Base-by-base conservation (phyloP, 164 flowering plant species). In the Vitis rupestris region DNA sequence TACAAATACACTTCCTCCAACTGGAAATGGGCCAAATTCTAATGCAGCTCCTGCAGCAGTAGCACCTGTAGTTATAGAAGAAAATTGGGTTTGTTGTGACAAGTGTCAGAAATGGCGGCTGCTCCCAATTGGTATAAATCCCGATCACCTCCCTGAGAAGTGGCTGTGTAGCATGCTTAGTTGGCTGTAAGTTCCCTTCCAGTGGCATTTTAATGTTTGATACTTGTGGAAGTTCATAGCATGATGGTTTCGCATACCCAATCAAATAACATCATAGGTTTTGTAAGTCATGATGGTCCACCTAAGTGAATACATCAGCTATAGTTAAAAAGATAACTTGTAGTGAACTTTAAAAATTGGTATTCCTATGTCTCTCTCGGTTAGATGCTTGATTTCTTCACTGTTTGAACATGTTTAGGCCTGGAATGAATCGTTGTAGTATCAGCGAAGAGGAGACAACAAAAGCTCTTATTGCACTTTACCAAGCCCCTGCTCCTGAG, bases 151-250 rank as follows among this genome's bases (percentile, higher is more conserved):
- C 55, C 95, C 97, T 52, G 85, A 92, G 73, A 90, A 90, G 86
- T 96, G 99, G 99, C 57, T 82, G 17, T 96, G 99, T 68, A 87
- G 84, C 83, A 90, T 91, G 99, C 90, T 88, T 68, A 48, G 78
- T 71, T 96, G 99, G 97, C 93, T 96, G 98, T 96, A 88, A 91
- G 99, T 93, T 79, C 44, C 59, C 8, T 55, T 55, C 27, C 8
- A 19, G 52, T 59, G 50, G 19, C 37, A n/a, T 30, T 56, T 60
- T 55, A 10, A 15, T 64, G 50, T 27, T 48, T 54, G 14, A 30
- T 53, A 55, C 27, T 69, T 3, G 16, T 47, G 10, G 17, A 59
- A 15, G 27, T 68, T 60, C 58, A 60, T 68, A 59, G 1, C 53
- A 48, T 37, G 37, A 58, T 50, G 49, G 54, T 47, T 44, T 51